Evolutionary conservation across 1,139 yeast species (phyloP).

Genomic region (Suhomyces terraborum): DNA sequence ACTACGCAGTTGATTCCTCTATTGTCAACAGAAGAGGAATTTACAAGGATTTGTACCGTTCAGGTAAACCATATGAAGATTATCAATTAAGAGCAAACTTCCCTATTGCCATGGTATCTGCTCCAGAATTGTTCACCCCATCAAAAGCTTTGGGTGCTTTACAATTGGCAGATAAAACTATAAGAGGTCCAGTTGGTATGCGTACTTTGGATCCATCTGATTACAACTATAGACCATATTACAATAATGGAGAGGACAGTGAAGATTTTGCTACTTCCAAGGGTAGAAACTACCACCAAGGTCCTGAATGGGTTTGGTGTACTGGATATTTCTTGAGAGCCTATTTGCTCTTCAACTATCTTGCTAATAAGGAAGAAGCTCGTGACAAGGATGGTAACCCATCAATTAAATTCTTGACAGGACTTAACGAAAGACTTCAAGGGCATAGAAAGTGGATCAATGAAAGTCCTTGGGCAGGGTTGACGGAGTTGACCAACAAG

Average conservation of each 20-base stretch:
- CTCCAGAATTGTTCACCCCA: constrained; percentile 83
- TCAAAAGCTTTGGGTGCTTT: constrained; percentile 65
- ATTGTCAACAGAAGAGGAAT: constrained; percentile 89
- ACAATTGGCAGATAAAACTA: constrained; percentile 63
- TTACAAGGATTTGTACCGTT: constrained; percentile 78
- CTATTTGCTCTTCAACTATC: constrained; percentile 53
- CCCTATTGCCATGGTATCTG: constrained; percentile 88
- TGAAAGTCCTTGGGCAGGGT: constrained; percentile 86
- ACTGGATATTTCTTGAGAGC: constrained; percentile 87
- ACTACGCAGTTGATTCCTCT: constrained; percentile 60
- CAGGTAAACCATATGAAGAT: constrained; percentile 90
- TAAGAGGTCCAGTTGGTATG: constrained; percentile 92
- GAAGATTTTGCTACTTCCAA: constrained; percentile 90
- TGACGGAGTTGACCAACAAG: constrained; percentile 89
- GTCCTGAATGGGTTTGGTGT: constrained; percentile 98
- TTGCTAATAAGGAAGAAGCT: constrained; percentile 25
- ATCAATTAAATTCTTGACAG: constrained; percentile 34
- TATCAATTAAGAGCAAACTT: constrained; percentile 92
- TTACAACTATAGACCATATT: constrained; percentile 87
- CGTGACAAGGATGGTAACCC: constrained; percentile 34
- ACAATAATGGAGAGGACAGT: constrained; percentile 75
- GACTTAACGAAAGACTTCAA: constrained; percentile 55
- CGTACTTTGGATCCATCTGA: constrained; percentile 91
- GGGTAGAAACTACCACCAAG: constrained; percentile 97
- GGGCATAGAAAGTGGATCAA: constrained; percentile 71